Conservation (phyloP, 768 basidiomycete genomes). For the Tremella mesenterica region DNA sequence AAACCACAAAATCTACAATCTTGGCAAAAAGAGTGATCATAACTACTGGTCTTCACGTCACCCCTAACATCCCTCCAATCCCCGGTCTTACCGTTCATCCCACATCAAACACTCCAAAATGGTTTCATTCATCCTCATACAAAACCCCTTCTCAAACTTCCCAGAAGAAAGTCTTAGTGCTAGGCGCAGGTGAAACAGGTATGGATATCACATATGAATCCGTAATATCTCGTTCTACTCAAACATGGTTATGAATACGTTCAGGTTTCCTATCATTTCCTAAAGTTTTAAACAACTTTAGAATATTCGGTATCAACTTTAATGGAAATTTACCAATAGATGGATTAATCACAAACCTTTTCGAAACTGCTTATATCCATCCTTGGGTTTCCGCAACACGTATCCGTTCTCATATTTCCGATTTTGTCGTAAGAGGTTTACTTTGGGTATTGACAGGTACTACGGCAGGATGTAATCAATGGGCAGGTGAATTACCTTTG, state of each 20-base stretch:
- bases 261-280: constrained; percentile 57
- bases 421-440: constrained; percentile 56
- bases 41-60: constrained; percentile 55
- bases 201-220: constrained; percentile 52
- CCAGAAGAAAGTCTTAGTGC: constrained; percentile 51
- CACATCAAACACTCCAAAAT: constrained; percentile 16
- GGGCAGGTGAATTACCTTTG: constrained; percentile 55
- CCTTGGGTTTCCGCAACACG: constrained; percentile 55
- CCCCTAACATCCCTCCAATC: constrained; percentile 51
- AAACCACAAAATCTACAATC: constrained; percentile 41
- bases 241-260: constrained; percentile 53
- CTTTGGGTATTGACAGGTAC: constrained; percentile 57
- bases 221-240: constrained; percentile 50
- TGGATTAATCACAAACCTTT: constrained; percentile 54
- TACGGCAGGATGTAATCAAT: constrained; percentile 56
- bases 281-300: constrained; percentile 56
- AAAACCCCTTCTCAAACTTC: constrained; percentile 49
- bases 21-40: constrained; percentile 49
- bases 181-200: constrained; percentile 59
- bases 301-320: constrained; percentile 50
- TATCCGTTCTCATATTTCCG: constrained; percentile 54
- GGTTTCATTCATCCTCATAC: constrained; percentile 52
- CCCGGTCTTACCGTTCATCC: constrained; percentile 47
- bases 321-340: constrained; percentile 47
- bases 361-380: constrained; percentile 50